Evolutionary conservation across 805 yeast species (phyloP).

Genomic region (Ascoidea rubescens): DNA sequence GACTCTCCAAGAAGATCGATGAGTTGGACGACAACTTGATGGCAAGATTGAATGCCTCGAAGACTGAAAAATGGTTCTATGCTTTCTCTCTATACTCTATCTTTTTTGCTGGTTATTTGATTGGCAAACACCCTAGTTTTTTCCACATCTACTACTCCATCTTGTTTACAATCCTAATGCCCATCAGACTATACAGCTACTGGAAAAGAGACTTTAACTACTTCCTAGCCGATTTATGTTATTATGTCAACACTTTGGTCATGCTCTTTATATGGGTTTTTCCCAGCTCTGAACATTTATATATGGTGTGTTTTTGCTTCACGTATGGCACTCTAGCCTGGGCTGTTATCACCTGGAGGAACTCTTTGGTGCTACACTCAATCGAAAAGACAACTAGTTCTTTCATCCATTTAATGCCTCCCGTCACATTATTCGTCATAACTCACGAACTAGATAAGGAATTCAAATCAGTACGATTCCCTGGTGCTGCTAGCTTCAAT

Average conservation of each 20-base stretch:
- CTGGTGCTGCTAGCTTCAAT: conserved; percentile 49
- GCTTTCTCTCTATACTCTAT: conserved; percentile 56
- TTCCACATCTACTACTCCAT: conserved; percentile 67
- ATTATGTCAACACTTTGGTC: conserved; percentile 67
- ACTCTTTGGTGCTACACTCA: conserved; percentile 81
- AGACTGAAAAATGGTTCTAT: conserved; percentile 69
- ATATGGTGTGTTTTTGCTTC: conserved; percentile 73
- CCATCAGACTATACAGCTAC: conserved; percentile 73
- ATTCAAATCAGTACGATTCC: conserved; percentile 44
- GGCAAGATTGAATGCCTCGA: conserved; percentile 26
- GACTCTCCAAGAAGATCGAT: conserved; percentile 19
- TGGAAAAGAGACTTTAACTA: conserved; percentile 71
- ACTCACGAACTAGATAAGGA: conserved; percentile 57
- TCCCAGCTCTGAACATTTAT: conserved; percentile 61
- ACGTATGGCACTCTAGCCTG: conserved; percentile 82
- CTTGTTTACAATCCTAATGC: conserved; percentile 52
- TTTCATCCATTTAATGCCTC: conserved; percentile 85
- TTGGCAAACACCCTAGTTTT: conserved; percentile 65
- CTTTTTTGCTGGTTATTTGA: conserved; percentile 57
- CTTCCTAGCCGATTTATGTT: conserved; percentile 85
- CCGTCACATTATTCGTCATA: conserved; percentile 72
- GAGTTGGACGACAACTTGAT: conserved; percentile 24
- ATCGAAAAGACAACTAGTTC: conserved; percentile 87
- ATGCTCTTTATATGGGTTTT: conserved; percentile 69
- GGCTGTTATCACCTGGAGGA: conserved; percentile 94